Evolutionary conservation across 1,284 basidiomycete genomes (phyloP).

Genomic region (Pisolithus thermaeus): DNA sequence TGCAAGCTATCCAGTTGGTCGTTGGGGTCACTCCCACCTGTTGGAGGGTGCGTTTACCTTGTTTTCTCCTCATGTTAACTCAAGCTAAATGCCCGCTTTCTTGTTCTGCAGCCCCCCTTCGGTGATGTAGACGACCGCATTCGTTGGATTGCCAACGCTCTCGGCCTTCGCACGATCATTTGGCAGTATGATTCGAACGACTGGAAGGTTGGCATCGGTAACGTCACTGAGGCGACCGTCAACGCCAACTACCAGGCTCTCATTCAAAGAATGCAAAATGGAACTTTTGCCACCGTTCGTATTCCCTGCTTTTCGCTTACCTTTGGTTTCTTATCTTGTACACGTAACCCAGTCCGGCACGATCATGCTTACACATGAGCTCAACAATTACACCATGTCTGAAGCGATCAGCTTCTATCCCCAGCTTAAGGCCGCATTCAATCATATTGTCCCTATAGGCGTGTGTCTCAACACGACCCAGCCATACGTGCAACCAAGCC

Average conservation of each 20-base stretch:
- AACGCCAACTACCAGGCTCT: conserved; percentile 39
- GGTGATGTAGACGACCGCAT: conserved; percentile 67
- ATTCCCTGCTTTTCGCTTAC: background rate
- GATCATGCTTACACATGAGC: conserved; percentile 46
- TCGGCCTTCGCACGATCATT: conserved; percentile 56
- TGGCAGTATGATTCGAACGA: conserved; percentile 69
- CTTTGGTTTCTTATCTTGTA: background rate
- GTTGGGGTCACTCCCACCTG: conserved; percentile 63
- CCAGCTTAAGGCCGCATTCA: conserved; percentile 37
- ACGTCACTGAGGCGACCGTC: conserved; percentile 36
- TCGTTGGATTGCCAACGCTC: conserved; percentile 54
- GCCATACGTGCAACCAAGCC: conserved; percentile 42
- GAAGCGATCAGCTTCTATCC: conserved; percentile 39
- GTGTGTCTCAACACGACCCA: conserved; percentile 42
- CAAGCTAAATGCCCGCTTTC: background rate
- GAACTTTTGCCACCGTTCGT: conserved; percentile 34
- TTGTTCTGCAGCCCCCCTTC: conserved; percentile 45
- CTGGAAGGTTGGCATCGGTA: conserved; percentile 53
- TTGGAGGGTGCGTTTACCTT: conserved; percentile 44
- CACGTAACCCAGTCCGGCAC: conserved; percentile 32
- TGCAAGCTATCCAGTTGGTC: conserved; percentile 45
- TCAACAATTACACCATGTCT: conserved; percentile 46
- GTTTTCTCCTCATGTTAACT: background rate
- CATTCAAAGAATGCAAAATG: conserved; percentile 34
- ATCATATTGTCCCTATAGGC: conserved; percentile 44